Evolutionary conservation across 2,329 filamentous ascomycete genomes (phyloP), one percentile per base, ranked within the genome.

Genomic region (Amauroascus niger): DNA sequence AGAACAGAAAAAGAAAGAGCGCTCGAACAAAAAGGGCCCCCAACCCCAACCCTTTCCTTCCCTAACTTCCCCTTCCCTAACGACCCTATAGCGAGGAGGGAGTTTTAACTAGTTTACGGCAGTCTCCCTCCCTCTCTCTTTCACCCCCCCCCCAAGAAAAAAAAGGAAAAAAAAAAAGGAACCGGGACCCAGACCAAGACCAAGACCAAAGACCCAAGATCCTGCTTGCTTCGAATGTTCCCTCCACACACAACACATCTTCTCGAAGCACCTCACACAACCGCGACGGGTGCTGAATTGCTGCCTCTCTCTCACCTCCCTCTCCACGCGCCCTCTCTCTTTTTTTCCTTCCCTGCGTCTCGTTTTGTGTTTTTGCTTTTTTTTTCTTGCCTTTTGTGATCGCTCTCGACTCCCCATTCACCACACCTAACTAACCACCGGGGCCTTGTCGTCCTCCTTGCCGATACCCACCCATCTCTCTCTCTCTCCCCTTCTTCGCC

Each of bases 321-420:
- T 30, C 3, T 6, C 22, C n/a, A 47, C 28, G 14, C 39, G 40
- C 30, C 43, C 30, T 39, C 28, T 22, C 14, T 26, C n/a, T n/a
- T n/a, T n/a, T n/a, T n/a, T n/a, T n/a, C n/a, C n/a, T 28, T 52
- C 59, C 55, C 41, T 54, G 60, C 61, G 55, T 57, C 50, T 55
- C 53, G 56, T 54, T 52, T 57, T 49, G 53, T 55, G 56, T 54
- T 53, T 44, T 54, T 49, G 45, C 49, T 43, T 28, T 53, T 54
- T 56, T 39, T 49, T 51, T 51, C 44, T 57, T 51, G 47, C 39
- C 37, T 14, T 43, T 45, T 30, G 1, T 41, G 22, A n/a, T 49
- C 20, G 8, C 14, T 30, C 4, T 43, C 45, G 8, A 16, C 40
- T 9, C 47, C 11, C 14, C 22, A n/a, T n/a, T n/a, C n/a, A n/a